These are phyloP conservation scores for Trichophyton mentagrophytes DNA, from an alignment of 2,329 filamentous ascomycete genomes.

Conservation along the genomic window DNA sequence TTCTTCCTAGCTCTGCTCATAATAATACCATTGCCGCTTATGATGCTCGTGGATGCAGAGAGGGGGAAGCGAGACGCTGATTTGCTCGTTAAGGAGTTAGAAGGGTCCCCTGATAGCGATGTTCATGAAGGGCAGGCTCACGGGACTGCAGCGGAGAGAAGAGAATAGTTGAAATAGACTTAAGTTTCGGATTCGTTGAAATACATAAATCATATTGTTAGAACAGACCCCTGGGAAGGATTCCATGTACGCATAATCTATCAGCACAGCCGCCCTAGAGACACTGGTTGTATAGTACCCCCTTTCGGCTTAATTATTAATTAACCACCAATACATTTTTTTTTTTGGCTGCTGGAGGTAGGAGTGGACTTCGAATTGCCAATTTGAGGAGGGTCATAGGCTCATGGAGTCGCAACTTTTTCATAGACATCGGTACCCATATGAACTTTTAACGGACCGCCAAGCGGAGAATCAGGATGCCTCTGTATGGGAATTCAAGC, in stretches of 20 bases:
- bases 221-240: not conserved
- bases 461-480: not conserved
- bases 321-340: not conserved
- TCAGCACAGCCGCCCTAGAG: not conserved
- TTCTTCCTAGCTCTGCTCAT: constrained; percentile 83
- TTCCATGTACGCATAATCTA: not conserved
- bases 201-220: not conserved
- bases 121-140: not conserved
- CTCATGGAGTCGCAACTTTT: not conserved
- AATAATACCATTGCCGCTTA: constrained; percentile 67
- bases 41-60: constrained; percentile 75
- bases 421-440: not conserved
- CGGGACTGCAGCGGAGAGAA: not conserved
- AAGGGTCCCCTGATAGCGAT: constrained; percentile 12
- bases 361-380: not conserved
- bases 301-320: not conserved
- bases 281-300: not conserved
- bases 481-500: not conserved
- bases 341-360: not conserved
- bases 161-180: not conserved
- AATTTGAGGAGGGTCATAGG: not conserved
- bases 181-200: not conserved
- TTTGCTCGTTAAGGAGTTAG: constrained; percentile 45
- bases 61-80: constrained; percentile 58
- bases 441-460: no score